A percentile compares a stretch with the other conserved stretches of the same genome.
Conservation (phyloP, 176 grass and related monocot genomes). For the Themeda triandra region DNA sequence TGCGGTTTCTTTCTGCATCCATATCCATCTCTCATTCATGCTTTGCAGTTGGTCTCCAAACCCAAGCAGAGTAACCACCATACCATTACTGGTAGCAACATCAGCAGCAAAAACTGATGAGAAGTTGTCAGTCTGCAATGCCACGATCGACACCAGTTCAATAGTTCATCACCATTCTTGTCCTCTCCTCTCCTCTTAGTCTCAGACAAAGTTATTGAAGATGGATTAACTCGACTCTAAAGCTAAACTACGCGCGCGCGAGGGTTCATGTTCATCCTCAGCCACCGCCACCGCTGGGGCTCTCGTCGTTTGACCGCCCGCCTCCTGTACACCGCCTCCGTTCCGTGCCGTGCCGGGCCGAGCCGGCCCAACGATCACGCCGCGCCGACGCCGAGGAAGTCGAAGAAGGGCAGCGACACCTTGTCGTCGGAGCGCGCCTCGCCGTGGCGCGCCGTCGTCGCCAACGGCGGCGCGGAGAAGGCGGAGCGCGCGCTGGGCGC, state of each 20-base stretch:
- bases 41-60: neutral
- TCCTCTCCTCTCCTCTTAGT: neutral
- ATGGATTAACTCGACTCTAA: neutral
- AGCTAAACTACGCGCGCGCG: conserved; percentile 2
- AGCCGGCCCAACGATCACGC: conserved; percentile 36
- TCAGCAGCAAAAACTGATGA: conserved; percentile 20
- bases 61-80: neutral
- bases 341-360: neutral
- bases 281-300: neutral
- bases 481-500: conserved; percentile 43
- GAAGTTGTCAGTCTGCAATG: neutral
- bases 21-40: neutral
- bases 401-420: conserved; percentile 45
- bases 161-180: neutral
- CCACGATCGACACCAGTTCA: neutral
- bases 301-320: neutral
- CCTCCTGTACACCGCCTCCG: conserved; percentile 34
- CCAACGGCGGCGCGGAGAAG: conserved; percentile 36
- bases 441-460: neutral
- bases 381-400: conserved; percentile 79
- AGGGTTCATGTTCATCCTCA: neutral
- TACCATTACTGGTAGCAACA: neutral
- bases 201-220: neutral
- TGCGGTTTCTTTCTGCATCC: neutral
- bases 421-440: conserved; percentile 12